Conservation (phyloP, 2,329 filamentous ascomycete species). For the Didymella glomerata region DNA sequence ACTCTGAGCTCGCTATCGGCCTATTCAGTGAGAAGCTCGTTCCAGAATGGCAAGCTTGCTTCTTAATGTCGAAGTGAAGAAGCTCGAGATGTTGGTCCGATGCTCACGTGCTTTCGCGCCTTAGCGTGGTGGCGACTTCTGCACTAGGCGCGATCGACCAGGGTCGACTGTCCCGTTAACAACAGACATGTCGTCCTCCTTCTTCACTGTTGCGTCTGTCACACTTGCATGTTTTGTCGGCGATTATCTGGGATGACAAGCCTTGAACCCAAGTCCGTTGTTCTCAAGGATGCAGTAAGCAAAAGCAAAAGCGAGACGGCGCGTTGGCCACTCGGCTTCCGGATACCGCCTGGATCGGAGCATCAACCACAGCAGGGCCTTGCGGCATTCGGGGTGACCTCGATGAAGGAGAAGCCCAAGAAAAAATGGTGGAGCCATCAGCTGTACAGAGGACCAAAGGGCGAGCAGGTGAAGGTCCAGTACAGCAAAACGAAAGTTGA, state of each 20-base stretch:
- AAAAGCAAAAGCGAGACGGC: constrained; percentile 3
- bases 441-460: constrained; percentile 67
- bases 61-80: background rate
- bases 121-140: constrained; percentile 15
- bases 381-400: constrained; percentile 17
- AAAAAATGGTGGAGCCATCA: constrained; percentile 70
- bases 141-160: background rate
- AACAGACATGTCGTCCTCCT: background rate
- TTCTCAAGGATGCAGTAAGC: background rate
- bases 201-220: background rate
- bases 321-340: constrained; percentile 35
- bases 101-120: constrained; percentile 14
- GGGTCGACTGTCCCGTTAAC: background rate
- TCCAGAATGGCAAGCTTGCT: background rate
- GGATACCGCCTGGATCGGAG: constrained; percentile 26
- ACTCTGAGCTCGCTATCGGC: no score
- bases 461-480: constrained; percentile 70
- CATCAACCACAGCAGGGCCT: constrained; percentile 25
- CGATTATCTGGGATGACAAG: background rate
- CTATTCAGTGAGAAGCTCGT: no score
- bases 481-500: constrained; percentile 76
- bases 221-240: background rate
- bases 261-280: background rate
- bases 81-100: background rate
- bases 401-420: constrained; percentile 4